Evolutionary conservation across 495 filamentous ascomycete genomes (phyloP), one percentile per base, ranked within the genome.

Genomic region (Daldinia caldariorum): DNA sequence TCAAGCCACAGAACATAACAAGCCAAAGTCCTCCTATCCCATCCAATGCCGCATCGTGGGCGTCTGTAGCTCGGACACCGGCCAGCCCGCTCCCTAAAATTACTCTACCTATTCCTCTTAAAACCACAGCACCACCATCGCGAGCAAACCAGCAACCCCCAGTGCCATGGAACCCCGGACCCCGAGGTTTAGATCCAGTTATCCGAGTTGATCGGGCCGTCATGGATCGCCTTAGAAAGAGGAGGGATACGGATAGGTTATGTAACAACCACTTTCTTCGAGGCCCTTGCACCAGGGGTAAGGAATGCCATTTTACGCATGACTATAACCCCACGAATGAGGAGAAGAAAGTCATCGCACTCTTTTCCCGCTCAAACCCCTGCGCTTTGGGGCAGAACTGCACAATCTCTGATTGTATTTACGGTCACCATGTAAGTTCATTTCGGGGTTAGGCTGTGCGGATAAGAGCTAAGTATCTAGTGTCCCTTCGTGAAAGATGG

Each of bases 261-360:
- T 97, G 93, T 86, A 95, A 95, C 76, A 91, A 92, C 67, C 88
- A 94, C 77, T 94, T 89, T 77, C 82, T 97, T 31, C 86, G 92
- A 32, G 87, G 88, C 1, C 89, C 90, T 49, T 96, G 93, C 73
- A 84, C 87, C 37, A 90, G 88, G 66, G 89, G 88, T 61, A 85
- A 89, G 13, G 84, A 86, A 12, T 97, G 93, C 78, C 86, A 86
- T 47, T 92, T 95, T 73, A 87, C 89, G 61, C 93, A 96, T 78
- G 81, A 88, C 38, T 89, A 91, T 78, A 89, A 88, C 70, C 84
- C 91, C 26, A 89, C 84, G 10, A 83, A 85, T 63, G 84, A 86
- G 31, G 92, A 96, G 72, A 80, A 89, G 71, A 83, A 85, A 26
- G 88, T 88, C 0, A 83, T 97, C 69, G 84, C 86, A 2, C 87